Base-by-base conservation (phyloP, 306 rosid species). In the Dryas drummondii region DNA sequence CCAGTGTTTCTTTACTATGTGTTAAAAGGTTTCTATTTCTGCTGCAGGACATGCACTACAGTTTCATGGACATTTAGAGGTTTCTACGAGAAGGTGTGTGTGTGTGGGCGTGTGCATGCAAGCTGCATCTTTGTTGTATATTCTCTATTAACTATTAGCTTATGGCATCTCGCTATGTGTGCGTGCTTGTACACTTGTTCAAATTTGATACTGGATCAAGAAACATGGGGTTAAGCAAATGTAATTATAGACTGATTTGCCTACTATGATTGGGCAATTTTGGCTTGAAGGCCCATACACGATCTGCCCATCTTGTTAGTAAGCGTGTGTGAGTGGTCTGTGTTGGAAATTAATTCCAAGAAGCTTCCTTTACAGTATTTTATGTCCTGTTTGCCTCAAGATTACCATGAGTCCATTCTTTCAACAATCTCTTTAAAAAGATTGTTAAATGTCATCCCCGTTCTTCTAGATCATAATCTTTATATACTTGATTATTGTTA, bases 31-130 rank as follows among this genome's bases (percentile, higher is more conserved):
- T 64, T 70, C 65, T 46, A 68, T 69, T 68, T 52, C 76, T 74
- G 68, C 11, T 85, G 82, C 88, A 96, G 99, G 91, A 96, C 99
- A 81, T 96, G 99, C 83, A 96, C 99, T 41, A 92, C 99, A 9
- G 96, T 96, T 78, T 96, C 99, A 60, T 96, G 97, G 97, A 92
- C 99, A 45, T 96, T 96, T 74, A 86, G 99, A 72, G 98, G 99
- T 50, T 96, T 96, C 76, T 96, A 96, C 78, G 99, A 96, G 85
- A 96, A 92, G 98, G 99, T 94, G 68, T 75, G 87, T 56, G 87
- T 56, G 44, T 37, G 63, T 37, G 57, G 12, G 15, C n/a, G 26
- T 50, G 17, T 14, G n/a, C 16, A 22, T 58, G 55, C 47, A 72
- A 72, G 32, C 48, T 45, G 42, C 68, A 14, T 14, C 13, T 41